Conservation (phyloP, 2,329 filamentous ascomycete species). For the Ophiocordyceps camponoti-floridani region DNA sequence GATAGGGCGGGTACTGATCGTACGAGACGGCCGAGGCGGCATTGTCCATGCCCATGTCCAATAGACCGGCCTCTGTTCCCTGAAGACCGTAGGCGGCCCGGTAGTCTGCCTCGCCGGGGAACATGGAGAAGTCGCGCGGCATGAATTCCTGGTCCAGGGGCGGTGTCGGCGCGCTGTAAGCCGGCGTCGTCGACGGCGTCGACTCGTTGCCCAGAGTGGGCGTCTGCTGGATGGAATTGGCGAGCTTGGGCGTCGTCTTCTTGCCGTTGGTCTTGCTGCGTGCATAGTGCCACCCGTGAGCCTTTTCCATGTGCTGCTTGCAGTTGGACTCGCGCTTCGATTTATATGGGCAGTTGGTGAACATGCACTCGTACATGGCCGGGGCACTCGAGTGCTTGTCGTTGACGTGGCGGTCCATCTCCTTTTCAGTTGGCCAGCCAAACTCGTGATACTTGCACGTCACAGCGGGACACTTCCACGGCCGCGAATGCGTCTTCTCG, state of each 20-base stretch:
- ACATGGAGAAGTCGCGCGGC: conserved; percentile 28
- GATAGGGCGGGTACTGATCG: conserved; percentile 41
- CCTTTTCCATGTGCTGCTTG: conserved; percentile 98
- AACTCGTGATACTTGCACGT: conserved; percentile 80
- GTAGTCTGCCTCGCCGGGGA: conserved; percentile 29
- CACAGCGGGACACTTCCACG: conserved; percentile 74
- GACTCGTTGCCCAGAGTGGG: conserved; percentile 43
- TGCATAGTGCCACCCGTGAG: conserved; percentile 77
- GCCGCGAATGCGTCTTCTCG: conserved; percentile 91
- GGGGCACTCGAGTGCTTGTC: conserved; percentile 82
- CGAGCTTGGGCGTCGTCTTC: conserved; percentile 26
- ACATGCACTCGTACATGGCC: conserved; percentile 68
- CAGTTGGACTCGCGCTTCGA: conserved; percentile 94
- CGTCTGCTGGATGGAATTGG: conserved; percentile 30
- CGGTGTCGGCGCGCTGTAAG: conserved; percentile 36
- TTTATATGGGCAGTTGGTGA: conserved; percentile 71
- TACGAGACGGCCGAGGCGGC: conserved; percentile 17
- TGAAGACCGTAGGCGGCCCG: conserved; percentile 13
- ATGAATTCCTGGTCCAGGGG: conserved; percentile 25
- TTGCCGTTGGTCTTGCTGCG: conserved; percentile 86
- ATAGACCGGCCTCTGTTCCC: conserved; percentile 17
- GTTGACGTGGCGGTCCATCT: conserved; percentile 87
- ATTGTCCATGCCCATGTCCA: conserved; percentile 21
- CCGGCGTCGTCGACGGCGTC: conserved; percentile 38
- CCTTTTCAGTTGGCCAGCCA: conserved; percentile 95